Base-by-base conservation (phyloP, 2,329 filamentous ascomycete species). In the Monosporascus sp. region DNA sequence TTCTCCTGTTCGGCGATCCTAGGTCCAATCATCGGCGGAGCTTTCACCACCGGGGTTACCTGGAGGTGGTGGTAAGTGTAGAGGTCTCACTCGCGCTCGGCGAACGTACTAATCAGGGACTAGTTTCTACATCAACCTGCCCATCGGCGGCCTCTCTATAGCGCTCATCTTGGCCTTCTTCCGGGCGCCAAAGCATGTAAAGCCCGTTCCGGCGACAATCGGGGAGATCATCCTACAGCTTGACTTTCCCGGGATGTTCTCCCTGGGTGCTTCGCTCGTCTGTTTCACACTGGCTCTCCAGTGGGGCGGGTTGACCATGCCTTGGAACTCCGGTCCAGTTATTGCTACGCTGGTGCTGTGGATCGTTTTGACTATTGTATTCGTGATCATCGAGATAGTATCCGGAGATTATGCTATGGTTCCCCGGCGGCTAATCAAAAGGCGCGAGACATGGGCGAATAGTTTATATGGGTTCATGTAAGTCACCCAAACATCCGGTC, bases 1-100 rank as follows among this genome's bases (percentile, higher is more conserved):
- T 58, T 55, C 22, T 46, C 28, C 22, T 18, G 53, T 9, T 26
- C 24, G n/a, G 37, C 45, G 14, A 35, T 58, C 37, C 17, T 52
- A 3, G 51, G 51, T 11, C 51, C 46, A 2, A 15, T 52, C 9
- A 48, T 52, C 5, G 51, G 51, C 43, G 51, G 45, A n/a, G 51
- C 51, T 28, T 52, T 49, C 22, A 49, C 51, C 0, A 31, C 28
- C n/a, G 43, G 49, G 4, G 28, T 51, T 17, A 51, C 43, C 20
- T 51, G 43, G 50, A 28, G 50, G 20, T 51, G 50, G 50, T 51
- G 50, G 35, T 50, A 40, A 38, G 26, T 20, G 14, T 18, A 38
- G 17, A 22, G 15, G 18, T 7, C 15, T 7, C 43, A 24, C 24
- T 24, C 31, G n/a, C 17, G 48, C 3, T 22, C 37, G 26, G 26